Evolutionary conservation across 495 filamentous ascomycete species (phyloP).

Genomic region (Durotheca rogersii): DNA sequence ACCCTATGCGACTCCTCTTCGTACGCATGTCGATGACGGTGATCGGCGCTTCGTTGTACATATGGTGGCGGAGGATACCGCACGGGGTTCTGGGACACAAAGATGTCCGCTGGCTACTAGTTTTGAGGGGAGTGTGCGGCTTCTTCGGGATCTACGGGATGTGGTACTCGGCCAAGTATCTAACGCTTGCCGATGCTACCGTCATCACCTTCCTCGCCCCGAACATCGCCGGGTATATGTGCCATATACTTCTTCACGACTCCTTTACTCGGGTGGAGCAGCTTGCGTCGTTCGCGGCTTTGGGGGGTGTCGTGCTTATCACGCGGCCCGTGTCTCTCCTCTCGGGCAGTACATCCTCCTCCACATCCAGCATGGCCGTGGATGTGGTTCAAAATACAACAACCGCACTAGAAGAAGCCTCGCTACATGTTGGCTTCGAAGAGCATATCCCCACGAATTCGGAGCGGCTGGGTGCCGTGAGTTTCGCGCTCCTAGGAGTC

Average conservation of each 20-base stretch:
- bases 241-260: conserved; percentile 71
- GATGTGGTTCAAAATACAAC: conserved; percentile 30
- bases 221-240: conserved; percentile 77
- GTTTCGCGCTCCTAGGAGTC: conserved; percentile 75
- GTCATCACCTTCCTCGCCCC: conserved; percentile 91
- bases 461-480: conserved; percentile 72
- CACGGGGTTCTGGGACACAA: conserved; percentile 69
- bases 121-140: conserved; percentile 68
- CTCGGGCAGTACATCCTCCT: conserved; percentile 9
- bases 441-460: conserved; percentile 32
- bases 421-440: conserved; percentile 18
- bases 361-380: conserved; percentile 20
- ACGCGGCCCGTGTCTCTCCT: conserved; percentile 70
- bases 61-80: conserved; percentile 67
- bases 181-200: conserved; percentile 86
- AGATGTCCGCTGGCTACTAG: conserved; percentile 64
- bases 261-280: conserved; percentile 79
- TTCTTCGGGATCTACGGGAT: conserved; percentile 77
- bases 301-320: conserved; percentile 82
- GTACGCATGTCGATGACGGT: conserved; percentile 78
- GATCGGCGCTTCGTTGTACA: conserved; percentile 66
- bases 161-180: conserved; percentile 73
- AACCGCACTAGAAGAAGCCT: conserved; percentile 8
- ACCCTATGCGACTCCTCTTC: conserved; percentile 90
- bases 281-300: conserved; percentile 70